phyloP scores from a whole-genome alignment of 306 rosid genomes.

The Sicyos edulis region DNA sequence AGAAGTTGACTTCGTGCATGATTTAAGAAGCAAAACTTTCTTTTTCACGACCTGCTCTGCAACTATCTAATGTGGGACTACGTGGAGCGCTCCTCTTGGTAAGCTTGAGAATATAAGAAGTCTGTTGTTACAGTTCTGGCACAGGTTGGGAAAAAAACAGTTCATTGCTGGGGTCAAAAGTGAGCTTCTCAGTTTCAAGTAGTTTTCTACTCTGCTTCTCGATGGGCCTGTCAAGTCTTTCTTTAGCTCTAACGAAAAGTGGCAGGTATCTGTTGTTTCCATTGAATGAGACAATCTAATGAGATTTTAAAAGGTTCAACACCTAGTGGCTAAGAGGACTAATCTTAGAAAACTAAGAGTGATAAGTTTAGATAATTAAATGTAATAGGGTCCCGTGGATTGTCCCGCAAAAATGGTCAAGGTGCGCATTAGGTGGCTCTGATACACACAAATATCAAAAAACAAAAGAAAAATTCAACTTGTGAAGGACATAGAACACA shows the following conservation, averaged over 20 bases:
- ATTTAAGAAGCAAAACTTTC: neutral
- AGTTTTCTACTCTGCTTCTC: slow-evolving; percentile 51
- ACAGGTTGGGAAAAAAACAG: no score
- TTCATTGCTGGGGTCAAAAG: slow-evolving; percentile 37
- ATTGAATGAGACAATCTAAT: slow-evolving; percentile 24
- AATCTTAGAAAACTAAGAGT: no score
- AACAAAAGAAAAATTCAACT: no score
- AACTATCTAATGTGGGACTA: neutral
- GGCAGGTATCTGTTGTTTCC: slow-evolving; percentile 59
- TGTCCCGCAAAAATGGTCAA: no score
- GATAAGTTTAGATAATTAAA: no score
- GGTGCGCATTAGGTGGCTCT: no score
- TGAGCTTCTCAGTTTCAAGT: slow-evolving; percentile 78
- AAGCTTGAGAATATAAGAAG: no score
- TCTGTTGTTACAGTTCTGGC: no score
- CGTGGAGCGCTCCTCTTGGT: neutral
- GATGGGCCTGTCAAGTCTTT: slow-evolving; percentile 29
- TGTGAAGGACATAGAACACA: slow-evolving; percentile 35
- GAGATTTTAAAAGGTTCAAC: slow-evolving; percentile 22
- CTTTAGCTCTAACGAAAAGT: slow-evolving; percentile 55
- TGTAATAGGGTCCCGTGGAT: no score
- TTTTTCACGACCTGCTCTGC: neutral
- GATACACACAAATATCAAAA: no score
- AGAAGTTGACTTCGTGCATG: neutral
- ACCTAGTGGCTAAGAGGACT: neutral